Evolutionary conservation across 2,329 filamentous ascomycete genomes (phyloP), one percentile per base, ranked within the genome.

Genomic region (Trichoderma hamatum): DNA sequence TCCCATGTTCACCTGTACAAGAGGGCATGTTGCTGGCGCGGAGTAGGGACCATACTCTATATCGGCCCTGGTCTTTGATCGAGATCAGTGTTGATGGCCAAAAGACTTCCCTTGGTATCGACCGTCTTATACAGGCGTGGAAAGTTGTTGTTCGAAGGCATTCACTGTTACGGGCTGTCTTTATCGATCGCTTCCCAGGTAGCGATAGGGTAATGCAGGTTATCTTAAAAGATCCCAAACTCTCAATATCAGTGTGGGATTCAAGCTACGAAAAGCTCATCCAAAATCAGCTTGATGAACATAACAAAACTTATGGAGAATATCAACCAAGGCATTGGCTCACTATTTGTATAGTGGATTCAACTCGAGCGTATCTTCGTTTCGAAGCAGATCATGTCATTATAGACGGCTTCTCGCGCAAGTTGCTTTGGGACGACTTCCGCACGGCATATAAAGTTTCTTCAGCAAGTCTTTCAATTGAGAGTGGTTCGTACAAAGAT

Each of bases 301-400:
- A 30, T 21, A 68, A 61, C 32, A 9, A 32, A 34, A 10, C 32
- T 34, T 34, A 34, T 34, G 32, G 32, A 1, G 61, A 70, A 30
- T 24, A 67, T 10, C 55, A 28, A 0, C 46, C 68, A 1, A 65
- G 71, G 39, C 69, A 72, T 28, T 68, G 70, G 24, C 59, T 75
- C 11, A 69, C 68, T 16, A 69, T 76, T 21, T 67, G 63, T 54
- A 46, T 69, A 24, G 26, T 67, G 0, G 30, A 46, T 5, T 39
- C 46, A 64, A 72, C 11, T 28, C 69, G 56, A 51, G 55, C 54
- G 16, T 59, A 70, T 73, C 60, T 73, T 14, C 51, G 72, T 7
- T 67, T 80, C 3, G 75, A 78, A 21, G 74, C 78, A 58, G 75
- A 73, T 34, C 76, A 78, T 65, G 72, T 72, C 2, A 64, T 77